Conservation (phyloP, 2,329 filamentous ascomycete species). For the Fusarium chuoi region DNA sequence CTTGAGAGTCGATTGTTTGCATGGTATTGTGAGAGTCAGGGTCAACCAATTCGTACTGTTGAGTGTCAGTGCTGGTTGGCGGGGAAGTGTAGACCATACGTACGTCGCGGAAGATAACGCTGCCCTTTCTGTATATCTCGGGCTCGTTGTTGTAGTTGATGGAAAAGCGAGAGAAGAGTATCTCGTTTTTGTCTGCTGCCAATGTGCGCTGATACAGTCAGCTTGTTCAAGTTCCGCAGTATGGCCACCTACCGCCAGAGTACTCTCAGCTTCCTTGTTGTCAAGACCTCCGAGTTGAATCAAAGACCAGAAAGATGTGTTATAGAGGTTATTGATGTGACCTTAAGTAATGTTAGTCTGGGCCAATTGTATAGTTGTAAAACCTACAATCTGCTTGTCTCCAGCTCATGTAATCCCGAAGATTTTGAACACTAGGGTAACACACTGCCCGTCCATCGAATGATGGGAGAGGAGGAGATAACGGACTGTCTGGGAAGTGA, state of each 20-base stretch:
- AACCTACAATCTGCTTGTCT: slow-evolving; percentile 90
- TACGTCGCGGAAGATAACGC: slow-evolving; percentile 85
- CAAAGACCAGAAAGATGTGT: slow-evolving; percentile 94
- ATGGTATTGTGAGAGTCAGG: slow-evolving; percentile 59
- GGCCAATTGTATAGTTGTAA: neutral
- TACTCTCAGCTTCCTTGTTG: slow-evolving; percentile 81
- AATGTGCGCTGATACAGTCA: slow-evolving; percentile 74
- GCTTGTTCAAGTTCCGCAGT: neutral
- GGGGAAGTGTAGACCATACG: slow-evolving; percentile 41
- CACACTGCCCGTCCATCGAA: slow-evolving; percentile 93
- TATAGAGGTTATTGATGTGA: slow-evolving; percentile 98
- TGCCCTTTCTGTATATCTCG: slow-evolving; percentile 93
- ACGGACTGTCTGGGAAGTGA: slow-evolving; percentile 76
- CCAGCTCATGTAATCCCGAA: slow-evolving; percentile 97
- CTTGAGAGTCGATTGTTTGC: slow-evolving; percentile 58
- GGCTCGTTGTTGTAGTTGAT: slow-evolving; percentile 99
- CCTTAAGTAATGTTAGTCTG: slow-evolving; percentile 59
- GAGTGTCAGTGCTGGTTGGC: slow-evolving; percentile 36
- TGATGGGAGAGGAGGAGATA: slow-evolving; percentile 81
- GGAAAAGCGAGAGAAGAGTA: slow-evolving; percentile 85
- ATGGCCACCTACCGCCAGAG: slow-evolving; percentile 70
- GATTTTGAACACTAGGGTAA: slow-evolving; percentile 83
- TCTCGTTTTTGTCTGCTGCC: slow-evolving; percentile 92
- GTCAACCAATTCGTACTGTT: slow-evolving; percentile 76
- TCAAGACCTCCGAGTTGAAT: slow-evolving; percentile 81